Evolutionary conservation across 139 green algal species (phyloP).

Genomic region (Coelastrella sp.): DNA sequence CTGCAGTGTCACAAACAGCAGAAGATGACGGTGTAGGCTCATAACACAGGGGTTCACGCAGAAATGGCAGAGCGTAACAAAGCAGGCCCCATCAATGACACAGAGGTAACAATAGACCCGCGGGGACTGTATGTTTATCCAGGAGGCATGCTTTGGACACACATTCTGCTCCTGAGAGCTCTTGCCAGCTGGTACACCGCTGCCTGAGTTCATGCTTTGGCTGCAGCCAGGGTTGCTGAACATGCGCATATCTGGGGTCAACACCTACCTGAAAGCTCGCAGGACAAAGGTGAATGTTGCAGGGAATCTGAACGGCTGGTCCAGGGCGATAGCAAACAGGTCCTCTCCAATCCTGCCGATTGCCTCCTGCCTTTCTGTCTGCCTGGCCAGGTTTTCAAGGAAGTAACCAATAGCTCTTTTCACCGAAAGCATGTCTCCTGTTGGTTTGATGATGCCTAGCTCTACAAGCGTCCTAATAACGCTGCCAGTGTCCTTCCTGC

Average conservation of each 20-base stretch:
- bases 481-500: constrained; percentile 38
- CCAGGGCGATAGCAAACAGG: constrained; percentile 86
- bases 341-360: constrained; percentile 81
- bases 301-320: constrained; percentile 84
- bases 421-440: constrained; percentile 66
- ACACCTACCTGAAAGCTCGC: constrained; percentile 80
- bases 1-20: background rate
- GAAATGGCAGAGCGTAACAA: background rate
- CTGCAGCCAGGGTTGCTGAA: no score
- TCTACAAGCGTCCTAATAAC: constrained; percentile 71
- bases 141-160: no score
- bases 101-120: no score
- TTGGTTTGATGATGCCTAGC: constrained; percentile 82
- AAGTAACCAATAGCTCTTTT: constrained; percentile 83
- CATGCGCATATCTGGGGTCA: background rate
- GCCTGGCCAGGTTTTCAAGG: constrained; percentile 69
- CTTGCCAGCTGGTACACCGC: no score
- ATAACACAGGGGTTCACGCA: background rate
- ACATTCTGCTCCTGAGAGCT: no score
- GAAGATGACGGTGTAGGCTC: no score
- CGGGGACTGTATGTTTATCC: no score
- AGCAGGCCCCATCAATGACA: background rate
- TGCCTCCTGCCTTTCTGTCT: constrained; percentile 80
- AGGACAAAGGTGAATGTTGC: constrained; percentile 93
- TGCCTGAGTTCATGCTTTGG: no score